Evolutionary conservation across 2,329 filamentous ascomycete species (phyloP), one percentile per base, ranked within the genome.

Genomic region (Venturia oleaginea): DNA sequence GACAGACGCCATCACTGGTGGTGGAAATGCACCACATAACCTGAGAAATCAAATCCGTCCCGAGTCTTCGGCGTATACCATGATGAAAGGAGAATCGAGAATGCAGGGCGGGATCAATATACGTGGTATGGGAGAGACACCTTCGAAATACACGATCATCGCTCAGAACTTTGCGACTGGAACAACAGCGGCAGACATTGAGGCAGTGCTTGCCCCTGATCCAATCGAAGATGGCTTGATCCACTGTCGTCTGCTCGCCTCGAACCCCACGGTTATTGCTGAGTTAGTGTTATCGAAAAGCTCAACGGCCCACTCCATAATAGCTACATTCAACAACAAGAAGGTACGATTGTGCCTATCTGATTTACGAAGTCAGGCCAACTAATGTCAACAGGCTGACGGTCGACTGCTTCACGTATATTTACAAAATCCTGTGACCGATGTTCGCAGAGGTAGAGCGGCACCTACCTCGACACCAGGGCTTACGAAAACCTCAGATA

Each of bases 161-260:
- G 89, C 88, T 2, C 87, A 90, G 75, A 94, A 94, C 78, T 91
- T 94, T 72, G 90, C 90, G 15, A 85, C 85, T 1, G 90, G 90
- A 43, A 94, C 90, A 0, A 92, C 90, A 7, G 88, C 87, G 1
- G 89, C 88, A 37, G 90, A 94, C 71, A 91, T 94, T 66, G 89
- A 92, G 78, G 89, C 87, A 69, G 90, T 90, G 65, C 86, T 94
- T 85, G 83, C 82, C n/a, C 85, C 86, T 38, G 80, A 86, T 66
- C 30, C 40, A 15, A 37, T 32, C 6, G 54, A 24, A 22, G 46
- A 30, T 40, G 61, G 61, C 3, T 82, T 91, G 70, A 72, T 83
- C 30, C 84, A 83, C 70, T 93, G 90, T 76, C 83, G 80, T 42
- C 77, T 94, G 46, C 76, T 91, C 65, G 86, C 87, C 72, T 81